Conservation (phyloP, 352 stramenopile genomes). For the Poterioochromonas sp. region DNA sequence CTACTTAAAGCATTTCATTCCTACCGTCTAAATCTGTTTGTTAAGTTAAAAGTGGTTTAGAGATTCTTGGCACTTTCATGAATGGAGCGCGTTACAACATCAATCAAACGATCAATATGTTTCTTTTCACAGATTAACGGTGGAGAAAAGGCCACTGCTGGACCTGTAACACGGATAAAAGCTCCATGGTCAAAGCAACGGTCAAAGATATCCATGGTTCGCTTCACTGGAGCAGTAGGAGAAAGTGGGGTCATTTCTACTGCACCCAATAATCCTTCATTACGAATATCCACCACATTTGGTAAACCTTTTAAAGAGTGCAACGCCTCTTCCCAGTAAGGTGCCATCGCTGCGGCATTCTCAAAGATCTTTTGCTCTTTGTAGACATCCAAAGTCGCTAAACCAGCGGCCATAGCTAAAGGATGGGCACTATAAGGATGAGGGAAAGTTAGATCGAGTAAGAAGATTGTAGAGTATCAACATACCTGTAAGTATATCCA, state of each 20-base stretch:
- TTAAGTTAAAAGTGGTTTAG: too few relatives aligned
- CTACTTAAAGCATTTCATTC: too few relatives aligned
- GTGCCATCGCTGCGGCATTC: conserved; percentile 59
- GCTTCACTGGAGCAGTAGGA: background rate
- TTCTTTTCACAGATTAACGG: background rate
- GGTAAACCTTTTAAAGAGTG: conserved; percentile 54
- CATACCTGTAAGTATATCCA: conserved; percentile 38
- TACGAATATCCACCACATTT: conserved; percentile 36
- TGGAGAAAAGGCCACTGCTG: background rate
- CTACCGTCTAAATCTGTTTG: too few relatives aligned
- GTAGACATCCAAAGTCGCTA: conserved; percentile 70
- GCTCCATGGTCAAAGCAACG: background rate
- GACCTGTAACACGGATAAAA: background rate
- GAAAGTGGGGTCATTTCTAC: conserved; percentile 4
- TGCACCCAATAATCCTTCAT: conserved; percentile 35
- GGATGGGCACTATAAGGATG: conserved; percentile 67
- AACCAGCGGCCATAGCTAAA: conserved; percentile 71
- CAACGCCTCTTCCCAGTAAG: conserved; percentile 62
- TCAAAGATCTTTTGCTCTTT: conserved; percentile 71
- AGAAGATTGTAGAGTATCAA: too few relatives aligned
- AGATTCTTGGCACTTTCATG: background rate
- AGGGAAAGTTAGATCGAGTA: too few relatives aligned
- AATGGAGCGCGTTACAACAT: background rate
- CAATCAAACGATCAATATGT: background rate
- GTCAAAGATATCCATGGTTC: conserved; percentile 12